These are phyloP conservation scores for Chaetoceros tenuissimus DNA, from an alignment of 108 stramenopile genomes.

Conservation along the genomic window DNA sequence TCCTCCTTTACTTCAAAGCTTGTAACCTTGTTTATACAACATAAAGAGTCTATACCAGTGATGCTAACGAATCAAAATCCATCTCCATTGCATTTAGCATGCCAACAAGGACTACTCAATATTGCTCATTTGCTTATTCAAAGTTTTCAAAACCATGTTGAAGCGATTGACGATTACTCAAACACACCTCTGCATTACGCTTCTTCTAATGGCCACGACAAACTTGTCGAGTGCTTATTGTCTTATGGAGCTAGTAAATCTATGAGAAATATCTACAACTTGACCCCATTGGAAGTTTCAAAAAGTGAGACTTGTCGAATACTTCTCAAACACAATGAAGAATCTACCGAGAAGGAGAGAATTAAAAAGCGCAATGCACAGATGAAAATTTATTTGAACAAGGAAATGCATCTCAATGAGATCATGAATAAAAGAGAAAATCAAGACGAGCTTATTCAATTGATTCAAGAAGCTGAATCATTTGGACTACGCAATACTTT, in stretches of 20 bases:
- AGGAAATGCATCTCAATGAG: neutral
- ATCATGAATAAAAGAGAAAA: neutral
- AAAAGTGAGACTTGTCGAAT: neutral
- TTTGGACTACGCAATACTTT: neutral
- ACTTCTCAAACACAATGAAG: neutral
- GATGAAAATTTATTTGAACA: neutral
- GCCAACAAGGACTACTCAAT: too few species aligned
- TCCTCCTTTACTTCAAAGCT: too few species aligned
- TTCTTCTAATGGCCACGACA: constrained; percentile 45
- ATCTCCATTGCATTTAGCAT: too few species aligned
- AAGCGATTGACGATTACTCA: neutral
- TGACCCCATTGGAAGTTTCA: neutral
- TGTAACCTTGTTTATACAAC: too few species aligned
- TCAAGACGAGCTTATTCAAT: neutral
- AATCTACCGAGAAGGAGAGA: neutral
- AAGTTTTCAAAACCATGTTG: neutral
- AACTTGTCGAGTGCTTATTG: constrained; percentile 32
- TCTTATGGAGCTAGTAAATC: constrained; percentile 4
- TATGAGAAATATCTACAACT: neutral
- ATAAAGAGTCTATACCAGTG: too few species aligned
- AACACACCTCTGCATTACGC: constrained; percentile 53
- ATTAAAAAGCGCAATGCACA: neutral
- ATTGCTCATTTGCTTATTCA: too few species aligned
- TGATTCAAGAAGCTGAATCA: neutral
- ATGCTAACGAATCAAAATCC: too few species aligned